Evolutionary conservation across 352 stramenopile species (phyloP), one percentile per base, ranked within the genome.

Genomic region (Globisporangium lucens): DNA sequence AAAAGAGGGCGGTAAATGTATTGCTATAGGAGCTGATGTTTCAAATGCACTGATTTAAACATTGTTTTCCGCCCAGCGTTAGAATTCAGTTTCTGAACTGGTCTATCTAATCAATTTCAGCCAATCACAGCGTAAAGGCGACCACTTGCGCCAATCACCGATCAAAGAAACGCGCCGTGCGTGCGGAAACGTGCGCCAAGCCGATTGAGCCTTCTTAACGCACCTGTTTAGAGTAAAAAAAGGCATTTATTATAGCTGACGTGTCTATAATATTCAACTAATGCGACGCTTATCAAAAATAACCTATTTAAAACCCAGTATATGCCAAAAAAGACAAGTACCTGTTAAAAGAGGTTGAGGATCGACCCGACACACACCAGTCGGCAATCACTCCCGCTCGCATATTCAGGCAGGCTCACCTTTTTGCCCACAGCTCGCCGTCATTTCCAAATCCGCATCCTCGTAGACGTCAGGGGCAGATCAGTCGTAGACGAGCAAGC

Each of bases 401-500:
- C 3, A 13, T 22, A 4, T 38, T 17, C 52, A 60, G 17, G 27
- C 52, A 60, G 17, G 17, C 59, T 20, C 41, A 33, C 7, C 17
- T 24, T 35, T 33, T 63, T 51, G 30, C 47, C 36, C 46, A 47
- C 58, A 64, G 38, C 38, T 13, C 13, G 27, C 24, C 6, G 20
- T 8, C 51, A 67, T 55, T 61, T 30, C 53, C 62, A 41, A 67
- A 61, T 67, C 62, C 30, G 36, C 62, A 38, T 60, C 55, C 29
- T 22, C 20, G 2, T 20, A 47, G 20, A 41, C 47, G 7, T 22
- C 30, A 49, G 38, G 30, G 30, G 4, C 20, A 43, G 24, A 30
- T 43, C 36, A 41, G 20, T 38, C 8, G 29, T 43, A 17, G 53
- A 24, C 41, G 33, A 29, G 17, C 55, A 17, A 5, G 8, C 15